Base-by-base conservation (phyloP, 177 flowering plant genomes). In the Vitis hybrid region DNA sequence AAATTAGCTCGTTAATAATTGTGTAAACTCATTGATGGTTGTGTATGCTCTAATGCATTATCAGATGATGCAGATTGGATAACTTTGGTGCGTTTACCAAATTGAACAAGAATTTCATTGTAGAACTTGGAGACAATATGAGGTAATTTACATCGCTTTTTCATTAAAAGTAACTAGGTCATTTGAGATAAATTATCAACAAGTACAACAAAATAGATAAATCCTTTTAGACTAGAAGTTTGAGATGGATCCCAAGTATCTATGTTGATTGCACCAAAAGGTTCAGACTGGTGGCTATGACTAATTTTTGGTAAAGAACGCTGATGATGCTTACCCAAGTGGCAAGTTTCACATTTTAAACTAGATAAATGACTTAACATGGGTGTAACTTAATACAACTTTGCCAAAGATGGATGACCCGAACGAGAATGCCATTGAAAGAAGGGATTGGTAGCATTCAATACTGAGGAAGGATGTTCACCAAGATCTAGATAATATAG, bases 321-420 rank as follows among this genome's bases (percentile, higher is more conserved):
- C 20, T 48, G 18, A 20, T 68, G 63, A 60, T 51, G 63, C 27
- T 68, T 68, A 6, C 41, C 57, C 13, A 59, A 13, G 9, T 20
- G n/a, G 50, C 64, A 68, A 48, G 58, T 32, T 59, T 60, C 64
- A 59, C 71, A 68, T 4, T 35, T 32, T 41, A 60, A 68, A 2
- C 24, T 27, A 2, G 69, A 35, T 17, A 68, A 5, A 48, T 48
- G 50, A 61, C 49, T 61, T 11, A 61, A 61, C 6, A n/a, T 20
- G 15, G 41, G 18, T 63, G 57, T 21, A 56, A 41, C 18, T 10
- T 2, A 14, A 11, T 2, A 12, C 13, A 41, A 30, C 5, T 51
- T 55, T n/a, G 27, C 56, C 10, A 71, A 54, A 4, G 58, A 53
- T 1, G 46, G 63, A 30, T 68, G 71, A 7, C 71, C 64, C 1